Conservation (phyloP, 768 basidiomycete genomes). For the Lentinula edodes region DNA sequence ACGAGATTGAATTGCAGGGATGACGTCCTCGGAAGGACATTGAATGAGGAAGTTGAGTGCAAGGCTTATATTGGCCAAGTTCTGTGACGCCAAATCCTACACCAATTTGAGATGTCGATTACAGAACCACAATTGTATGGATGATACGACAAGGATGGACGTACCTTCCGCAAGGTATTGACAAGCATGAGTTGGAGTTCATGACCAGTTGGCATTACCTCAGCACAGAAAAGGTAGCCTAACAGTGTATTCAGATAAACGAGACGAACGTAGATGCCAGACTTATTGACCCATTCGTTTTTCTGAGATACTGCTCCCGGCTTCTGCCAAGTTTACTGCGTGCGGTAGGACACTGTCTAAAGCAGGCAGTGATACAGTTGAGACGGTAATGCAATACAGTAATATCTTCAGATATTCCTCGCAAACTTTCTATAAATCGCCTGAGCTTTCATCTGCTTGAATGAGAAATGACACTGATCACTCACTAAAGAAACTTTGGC, state of each 20-base stretch:
- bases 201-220: slow-evolving; percentile 62
- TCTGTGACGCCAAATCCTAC: slow-evolving; percentile 68
- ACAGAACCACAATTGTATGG: background rate
- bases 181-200: slow-evolving; percentile 80
- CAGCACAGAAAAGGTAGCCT: slow-evolving; percentile 79
- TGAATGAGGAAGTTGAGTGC: slow-evolving; percentile 67
- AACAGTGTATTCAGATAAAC: slow-evolving; percentile 2
- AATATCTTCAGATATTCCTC: slow-evolving; percentile 65
- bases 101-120: background rate
- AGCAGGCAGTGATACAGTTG: slow-evolving; percentile 32
- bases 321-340: slow-evolving; percentile 73
- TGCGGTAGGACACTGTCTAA: slow-evolving; percentile 71
- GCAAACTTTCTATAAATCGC: slow-evolving; percentile 44
- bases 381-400: slow-evolving; percentile 59
- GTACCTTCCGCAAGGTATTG: slow-evolving; percentile 79
- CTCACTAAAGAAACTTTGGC: slow-evolving; percentile 51
- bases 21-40: slow-evolving; percentile 56
- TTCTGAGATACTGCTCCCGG: slow-evolving; percentile 52
- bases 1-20: slow-evolving; percentile 70
- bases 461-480: slow-evolving; percentile 13
- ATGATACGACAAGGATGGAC: too few species aligned
- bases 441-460: slow-evolving; percentile 11
- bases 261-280: background rate
- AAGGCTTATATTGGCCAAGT: slow-evolving; percentile 54
- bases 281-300: slow-evolving; percentile 59